Base-by-base conservation (phyloP, 306 rosid species). In the Prunus salicina region DNA sequence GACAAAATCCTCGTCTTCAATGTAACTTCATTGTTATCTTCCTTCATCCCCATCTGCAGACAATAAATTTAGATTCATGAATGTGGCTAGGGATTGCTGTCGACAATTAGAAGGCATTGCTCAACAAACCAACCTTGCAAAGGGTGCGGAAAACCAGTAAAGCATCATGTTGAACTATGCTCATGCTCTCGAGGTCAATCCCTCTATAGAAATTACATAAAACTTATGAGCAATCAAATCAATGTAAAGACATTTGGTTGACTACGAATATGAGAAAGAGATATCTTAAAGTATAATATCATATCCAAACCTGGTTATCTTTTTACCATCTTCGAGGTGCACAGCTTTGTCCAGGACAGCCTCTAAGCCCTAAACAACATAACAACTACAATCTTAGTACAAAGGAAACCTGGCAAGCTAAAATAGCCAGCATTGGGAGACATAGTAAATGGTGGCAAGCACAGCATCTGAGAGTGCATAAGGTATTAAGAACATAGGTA, bases 261-360 rank as follows among this genome's bases (percentile, higher is more conserved):
- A 53, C 41, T 25, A 61, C 67, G 74, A 78, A 50, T 15, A 51
- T 61, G 38, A 64, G 60, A 80, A 66, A 49, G 52, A 10, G 20
- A 64, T 71, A 85, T 67, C 67, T 70, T 76, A 75, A 55, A 68
- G 56, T 41, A 80, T 28, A 20, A 73, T 66, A 76, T 66, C 71
- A 74, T 68, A 75, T 66, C 22, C 88, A 80, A 89, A 95, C 99
- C 99, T 87, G 76, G 86, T 87, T 84, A 96, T 92, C 91, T 88
- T 91, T 93, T 89, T 91, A 77, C 98, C 99, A 86, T 93, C 99
- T 86, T 96, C 98, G 38, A 74, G 78, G 83, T 93, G 98, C 84
- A 96, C 99, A 64, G 99, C 99, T 84, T 93, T 87, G 87, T 96
- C 99, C 82, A 96, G 94, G 78, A 91, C 94, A 46, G 99, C 98